Base-by-base conservation (phyloP, 2,329 filamentous ascomycete genomes). In the Rhinocladiella mackenziei region DNA sequence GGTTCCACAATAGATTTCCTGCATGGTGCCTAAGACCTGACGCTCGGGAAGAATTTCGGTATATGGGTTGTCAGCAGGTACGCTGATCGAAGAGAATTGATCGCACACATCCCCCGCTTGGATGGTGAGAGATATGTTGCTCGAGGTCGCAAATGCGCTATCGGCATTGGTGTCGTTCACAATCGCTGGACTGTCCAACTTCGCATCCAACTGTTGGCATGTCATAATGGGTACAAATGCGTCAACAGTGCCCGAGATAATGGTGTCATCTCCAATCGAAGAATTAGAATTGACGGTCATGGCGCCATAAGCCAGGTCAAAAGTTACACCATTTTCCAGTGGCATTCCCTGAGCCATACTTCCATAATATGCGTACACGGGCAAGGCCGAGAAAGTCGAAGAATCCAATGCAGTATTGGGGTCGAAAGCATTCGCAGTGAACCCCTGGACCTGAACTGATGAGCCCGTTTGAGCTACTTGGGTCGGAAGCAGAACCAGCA, bases 401-500 rank as follows among this genome's bases (percentile, higher is more conserved):
- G 51, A 31, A 33, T 39, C 29, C 9, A 56, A 33, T 17, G 42
- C 36, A 7, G 36, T 25, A 11, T 15, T 38, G 5, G 46, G 43
- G 32, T 45, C 34, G 20, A 45, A 45, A 6, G 43, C 37, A 20
- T 32, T 43, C n/a, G 45, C 19, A 20, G 29, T 47, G 39, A 56
- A 56, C 1, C 37, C 38, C 25, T 31, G 37, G 3, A 45, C 41
- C 10, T 44, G 32, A n/a, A 53, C 26, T 3, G 48, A 39, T 26
- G 32, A 29, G 32, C 26, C 33, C 14, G 40, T 34, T 23, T 48
- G 45, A 14, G 25, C 37, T 18, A 56, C 41, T 19, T 43, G 41
- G 20, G 48, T 47, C 2, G 60, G 52, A 36, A 60, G 58, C 31
- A 60, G 51, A 35, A 62, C 56, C 29, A 64, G 50, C 28, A 64